phyloP scores from a whole-genome alignment of 192 early-diverging fungal genomes.

The Podila clonocystis region DNA sequence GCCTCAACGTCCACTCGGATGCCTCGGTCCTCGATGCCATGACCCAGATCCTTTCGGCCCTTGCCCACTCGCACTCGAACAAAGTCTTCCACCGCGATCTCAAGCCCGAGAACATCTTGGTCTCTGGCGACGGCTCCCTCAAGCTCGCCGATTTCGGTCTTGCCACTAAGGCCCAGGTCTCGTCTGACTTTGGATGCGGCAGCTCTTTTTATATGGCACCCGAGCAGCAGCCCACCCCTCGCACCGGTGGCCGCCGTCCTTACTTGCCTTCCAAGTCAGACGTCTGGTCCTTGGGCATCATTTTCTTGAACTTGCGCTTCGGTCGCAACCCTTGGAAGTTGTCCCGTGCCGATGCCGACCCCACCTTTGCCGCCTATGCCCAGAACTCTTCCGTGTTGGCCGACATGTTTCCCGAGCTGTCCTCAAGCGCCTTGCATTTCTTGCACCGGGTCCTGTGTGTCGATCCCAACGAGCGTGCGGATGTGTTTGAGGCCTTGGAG shows the following conservation, averaged over 20 bases:
- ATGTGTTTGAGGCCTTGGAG: slow-evolving; percentile 45
- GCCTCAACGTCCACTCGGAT: slow-evolving; percentile 55
- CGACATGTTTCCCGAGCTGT: slow-evolving; percentile 65
- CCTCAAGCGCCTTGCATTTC: slow-evolving; percentile 50
- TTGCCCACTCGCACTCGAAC: slow-evolving; percentile 80
- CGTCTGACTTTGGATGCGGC: slow-evolving; percentile 88
- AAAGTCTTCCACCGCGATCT: slow-evolving; percentile 94
- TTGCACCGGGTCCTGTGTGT: slow-evolving; percentile 55
- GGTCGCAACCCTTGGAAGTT: slow-evolving; percentile 86
- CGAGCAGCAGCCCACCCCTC: slow-evolving; percentile 64
- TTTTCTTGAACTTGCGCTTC: slow-evolving; percentile 79
- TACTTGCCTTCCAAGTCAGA: slow-evolving; percentile 74
- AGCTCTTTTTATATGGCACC: slow-evolving; percentile 91
- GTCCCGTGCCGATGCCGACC: slow-evolving; percentile 58
- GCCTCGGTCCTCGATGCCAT: slow-evolving; percentile 72
- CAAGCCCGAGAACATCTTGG: slow-evolving; percentile 93
- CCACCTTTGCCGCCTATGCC: slow-evolving; percentile 61
- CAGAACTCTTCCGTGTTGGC: slow-evolving; percentile 59
- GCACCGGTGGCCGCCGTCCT: slow-evolving; percentile 36
- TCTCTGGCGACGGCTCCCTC: slow-evolving; percentile 62
- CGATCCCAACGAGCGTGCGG: slow-evolving; percentile 57
- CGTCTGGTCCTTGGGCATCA: slow-evolving; percentile 82
- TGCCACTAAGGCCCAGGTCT: slow-evolving; percentile 77
- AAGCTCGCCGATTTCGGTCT: slow-evolving; percentile 95
- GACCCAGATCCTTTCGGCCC: slow-evolving; percentile 79